Evolutionary conservation across 805 yeast species (phyloP), one percentile per base, ranked within the genome.

Genomic region (Candida wancherniae): DNA sequence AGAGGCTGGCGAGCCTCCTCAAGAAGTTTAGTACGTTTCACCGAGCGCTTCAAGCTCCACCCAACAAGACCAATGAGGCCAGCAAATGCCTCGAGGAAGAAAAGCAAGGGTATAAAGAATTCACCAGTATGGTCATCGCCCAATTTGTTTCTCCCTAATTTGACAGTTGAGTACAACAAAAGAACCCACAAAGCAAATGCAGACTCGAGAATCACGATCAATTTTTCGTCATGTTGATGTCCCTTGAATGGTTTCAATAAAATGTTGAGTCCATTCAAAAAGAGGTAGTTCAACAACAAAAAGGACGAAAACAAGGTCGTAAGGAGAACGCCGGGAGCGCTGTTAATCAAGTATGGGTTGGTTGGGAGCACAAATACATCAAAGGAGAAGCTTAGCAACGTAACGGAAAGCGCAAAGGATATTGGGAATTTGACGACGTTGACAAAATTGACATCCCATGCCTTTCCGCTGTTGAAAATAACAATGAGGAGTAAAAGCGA

Each of bases 361-460:
- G 39, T 22, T 2, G 48, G 44, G 1, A 38, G 32, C 22, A 57
- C 32, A 9, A 47, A 27, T 8, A 32, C 42, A 10, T 45, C 47
- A 9, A 51, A 49, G 11, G 48, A 34, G 13, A 56, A 28, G 29
- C 50, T 44, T 39, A 61, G 39, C 6, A 49, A 41, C 10, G 65
- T 42, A 9, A 57, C 44, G 0, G 90, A 71, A 6, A 71, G 30
- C 0, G 52, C 47, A 18, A 45, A 35, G 5, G 50, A 45, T 4
- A 78, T 23, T 1, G 94, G 88, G 19, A 79, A 67, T 43, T 87
- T 69, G 13, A 73, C 40, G 42, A 71, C 58, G 37, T 60, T 67
- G 27, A 62, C 48, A 9, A 63, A 47, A 18, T 57, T 57, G 24
- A 70, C 55, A 30, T 50, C 53, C 80, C 82, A 40, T 64, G 68